A percentile compares a stretch with the other conserved stretches of the same genome.
phyloP scores from a whole-genome alignment of 352 stramenopile genomes.

The Pythium monospermum region DNA sequence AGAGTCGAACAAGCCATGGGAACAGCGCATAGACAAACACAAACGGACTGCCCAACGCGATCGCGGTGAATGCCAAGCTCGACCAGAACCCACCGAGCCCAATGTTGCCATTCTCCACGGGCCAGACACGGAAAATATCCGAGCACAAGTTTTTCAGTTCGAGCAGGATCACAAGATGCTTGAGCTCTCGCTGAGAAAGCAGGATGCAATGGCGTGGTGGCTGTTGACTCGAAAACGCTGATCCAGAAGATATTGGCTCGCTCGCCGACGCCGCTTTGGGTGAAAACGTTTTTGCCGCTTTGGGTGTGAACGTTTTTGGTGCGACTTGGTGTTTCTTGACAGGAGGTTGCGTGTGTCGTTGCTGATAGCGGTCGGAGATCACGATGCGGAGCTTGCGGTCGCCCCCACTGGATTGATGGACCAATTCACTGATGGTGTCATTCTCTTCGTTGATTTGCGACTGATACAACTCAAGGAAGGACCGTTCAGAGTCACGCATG shows the following conservation, averaged over 20 bases:
- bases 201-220: slow-evolving; percentile 12
- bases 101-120: slow-evolving; percentile 32
- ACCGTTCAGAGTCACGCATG: slow-evolving; percentile 21
- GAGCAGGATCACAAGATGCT: slow-evolving; percentile 24
- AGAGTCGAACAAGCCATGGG: slow-evolving; percentile 9
- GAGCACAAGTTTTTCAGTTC: slow-evolving; percentile 20
- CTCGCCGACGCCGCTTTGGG: too few relatives aligned
- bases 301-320: neutral
- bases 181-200: slow-evolving; percentile 25
- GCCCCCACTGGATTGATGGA: neutral
- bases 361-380: slow-evolving; percentile 8
- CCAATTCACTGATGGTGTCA: neutral
- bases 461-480: slow-evolving; percentile 19
- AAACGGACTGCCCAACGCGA: slow-evolving; percentile 21
- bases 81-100: slow-evolving; percentile 32
- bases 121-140: slow-evolving; percentile 29
- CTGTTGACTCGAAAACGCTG: too few relatives aligned
- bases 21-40: slow-evolving; percentile 23
- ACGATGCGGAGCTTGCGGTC: slow-evolving; percentile 8
- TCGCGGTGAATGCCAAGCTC: slow-evolving; percentile 21
- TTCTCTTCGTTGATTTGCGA: slow-evolving; percentile 15
- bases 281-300: too few relatives aligned
- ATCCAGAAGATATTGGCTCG: too few relatives aligned
- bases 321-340: slow-evolving; percentile 13
- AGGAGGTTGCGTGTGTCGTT: neutral